Base-by-base conservation (phyloP, 257 asterid species). In the Verbena officinalis region DNA sequence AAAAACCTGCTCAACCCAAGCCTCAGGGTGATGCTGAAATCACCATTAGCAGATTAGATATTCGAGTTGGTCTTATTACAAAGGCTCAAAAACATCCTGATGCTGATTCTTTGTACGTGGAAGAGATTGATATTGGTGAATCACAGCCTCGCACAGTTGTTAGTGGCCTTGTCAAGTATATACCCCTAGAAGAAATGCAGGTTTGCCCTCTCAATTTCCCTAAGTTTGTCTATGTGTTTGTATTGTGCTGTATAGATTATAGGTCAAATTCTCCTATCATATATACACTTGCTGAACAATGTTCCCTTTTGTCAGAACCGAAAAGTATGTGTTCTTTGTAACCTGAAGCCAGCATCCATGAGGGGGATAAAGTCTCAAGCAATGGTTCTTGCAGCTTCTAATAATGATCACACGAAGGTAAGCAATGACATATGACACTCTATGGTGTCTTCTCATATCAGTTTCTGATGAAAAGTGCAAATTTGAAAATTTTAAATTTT, bases 341-440 rank as follows among this genome's bases (percentile, higher is more conserved):
- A 94, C 86, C 91, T 94, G 77, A 94, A 90, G 74, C 97, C 99
- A 51, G 97, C 84, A 15, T 43, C 72, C 67, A 88, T 90, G 99
- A 86, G 97, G 82, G 97, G 96, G 27, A 79, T 94, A 65, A 90
- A 87, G 76, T 94, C 99, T 64, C 96, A 88, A 44, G 99, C 97
- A 20, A 94, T 94, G 97, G 95, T 94, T 81, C 97, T 90, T 71
- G 96, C 97, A 65, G 97, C 96, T 66, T 86, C 95, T 73, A 83
- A 77, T 62, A 70, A 58, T 42, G 95, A 90, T 59, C 90, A 85
- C 75, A 74, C 86, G 12, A 86, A 84, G 95, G 99, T 93, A 65
- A 61, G 80, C 36, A 59, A 58, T 55, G 43, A 42, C 46, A 19
- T 53, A 1, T 2, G 9, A 46, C 60, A 46, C 40, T 30, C 43